Evolutionary conservation across 2,329 filamentous ascomycete genomes (phyloP), one percentile per base, ranked within the genome.

Genomic region (Fusarium nelsonii): DNA sequence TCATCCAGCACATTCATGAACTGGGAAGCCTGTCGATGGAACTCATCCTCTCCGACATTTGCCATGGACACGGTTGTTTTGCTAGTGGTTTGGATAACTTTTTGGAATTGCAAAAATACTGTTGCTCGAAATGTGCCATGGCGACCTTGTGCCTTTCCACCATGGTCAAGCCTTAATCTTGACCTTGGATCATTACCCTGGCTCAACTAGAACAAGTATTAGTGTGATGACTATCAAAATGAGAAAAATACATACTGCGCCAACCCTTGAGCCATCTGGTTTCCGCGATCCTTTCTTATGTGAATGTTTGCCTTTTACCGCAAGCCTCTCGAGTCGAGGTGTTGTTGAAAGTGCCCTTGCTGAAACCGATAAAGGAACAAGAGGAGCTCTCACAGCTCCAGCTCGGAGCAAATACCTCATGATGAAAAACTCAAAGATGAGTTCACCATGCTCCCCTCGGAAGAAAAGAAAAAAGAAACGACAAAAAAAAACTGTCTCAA

Each of bases 1-100:
- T 79, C 76, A 20, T 81, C 75, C 30, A 89, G 71, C 6, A 80
- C 74, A 23, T 78, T 74, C 71, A 80, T 80, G 73, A 88, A 89
- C 10, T 83, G 72, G 9, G 73, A 73, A 7, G 78, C 78, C 65
- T 87, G 83, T 10, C 77, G 78, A 36, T 82, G 79, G 18, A 87
- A 75, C 53, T 85, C 81, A 51, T 79, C 68, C 50, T 79, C 75
- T 41, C 78, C 72, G 16, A 78, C 55, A 12, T 76, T 75, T n/a
- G 69, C 64, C 12, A 68, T 26, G 10, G 73, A 75, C 4, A 74
- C 69, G 1, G 73, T 50, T 1, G 72, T 62, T 4, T 74, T 72
- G 32, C 40, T 40, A 6, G 78, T 58, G 0, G 68, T 57, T 14
- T 71, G 69, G 23, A 85, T 58, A 14, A 84, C 71, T 3, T 54